Evolutionary conservation across 2,329 filamentous ascomycete genomes (phyloP).

Genomic region (Gremmenia infestans): DNA sequence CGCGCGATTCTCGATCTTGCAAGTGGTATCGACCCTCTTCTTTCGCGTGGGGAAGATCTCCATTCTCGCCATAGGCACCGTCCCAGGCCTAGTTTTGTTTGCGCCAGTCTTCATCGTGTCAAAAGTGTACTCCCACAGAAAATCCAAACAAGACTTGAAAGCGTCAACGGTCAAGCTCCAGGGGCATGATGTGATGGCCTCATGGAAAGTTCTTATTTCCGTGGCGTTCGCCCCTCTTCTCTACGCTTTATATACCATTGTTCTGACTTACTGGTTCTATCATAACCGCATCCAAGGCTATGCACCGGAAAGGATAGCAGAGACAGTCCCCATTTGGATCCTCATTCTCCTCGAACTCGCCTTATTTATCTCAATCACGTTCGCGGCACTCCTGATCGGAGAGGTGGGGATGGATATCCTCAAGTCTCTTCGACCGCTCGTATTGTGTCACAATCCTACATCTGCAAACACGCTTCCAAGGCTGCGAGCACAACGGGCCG

Average conservation of each 20-base stretch:
- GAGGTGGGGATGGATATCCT: slow-evolving; percentile 99
- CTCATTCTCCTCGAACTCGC: slow-evolving; percentile 73
- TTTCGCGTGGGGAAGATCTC: slow-evolving; percentile 70
- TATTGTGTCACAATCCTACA: slow-evolving; percentile 78
- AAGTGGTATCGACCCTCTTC: slow-evolving; percentile 62
- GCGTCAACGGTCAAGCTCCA: slow-evolving; percentile 85
- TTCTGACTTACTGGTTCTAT: neutral
- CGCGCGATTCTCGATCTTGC: slow-evolving; percentile 34
- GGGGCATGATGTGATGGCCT: slow-evolving; percentile 84
- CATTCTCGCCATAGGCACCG: slow-evolving; percentile 70
- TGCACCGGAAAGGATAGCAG: no score
- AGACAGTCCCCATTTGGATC: no score
- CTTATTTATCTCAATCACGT: slow-evolving; percentile 83
- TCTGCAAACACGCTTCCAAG: slow-evolving; percentile 80
- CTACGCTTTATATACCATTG: slow-evolving; percentile 71
- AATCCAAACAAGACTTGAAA: slow-evolving; percentile 81
- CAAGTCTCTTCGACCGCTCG: slow-evolving; percentile 85
- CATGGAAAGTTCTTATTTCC: slow-evolving; percentile 86
- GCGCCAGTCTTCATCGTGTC: slow-evolving; percentile 80
- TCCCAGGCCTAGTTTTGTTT: slow-evolving; percentile 87
- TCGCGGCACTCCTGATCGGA: slow-evolving; percentile 87
- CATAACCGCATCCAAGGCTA: neutral
- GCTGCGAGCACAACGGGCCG: slow-evolving; percentile 65
- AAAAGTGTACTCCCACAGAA: slow-evolving; percentile 69
- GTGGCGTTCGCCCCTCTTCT: slow-evolving; percentile 74